Percentiles rank a stretch among this genome's conserved stretches.
These are phyloP conservation scores for Penicillium lividum DNA, from an alignment of 495 filamentous ascomycete species.

Conservation along the genomic window DNA sequence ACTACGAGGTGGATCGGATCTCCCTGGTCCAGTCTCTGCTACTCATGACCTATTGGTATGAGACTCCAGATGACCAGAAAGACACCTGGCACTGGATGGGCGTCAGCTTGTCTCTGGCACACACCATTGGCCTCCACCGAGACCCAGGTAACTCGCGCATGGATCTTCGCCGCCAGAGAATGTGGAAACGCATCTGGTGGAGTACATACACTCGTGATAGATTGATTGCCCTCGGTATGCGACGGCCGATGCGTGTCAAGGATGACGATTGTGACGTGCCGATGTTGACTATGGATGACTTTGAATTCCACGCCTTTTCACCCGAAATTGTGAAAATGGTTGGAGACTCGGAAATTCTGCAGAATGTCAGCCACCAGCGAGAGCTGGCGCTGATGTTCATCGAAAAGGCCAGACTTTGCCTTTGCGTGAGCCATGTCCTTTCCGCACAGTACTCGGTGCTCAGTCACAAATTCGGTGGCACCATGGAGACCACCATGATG, in stretches of 20 bases:
- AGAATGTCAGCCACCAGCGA: constrained; percentile 64
- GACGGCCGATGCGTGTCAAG: constrained; percentile 85
- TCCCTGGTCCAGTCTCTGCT: constrained; percentile 80
- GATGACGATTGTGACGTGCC: constrained; percentile 87
- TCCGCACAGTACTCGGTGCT: constrained; percentile 87
- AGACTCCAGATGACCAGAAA: constrained; percentile 85
- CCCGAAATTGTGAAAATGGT: constrained; percentile 65
- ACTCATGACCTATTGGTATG: constrained; percentile 90
- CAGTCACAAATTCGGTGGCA: constrained; percentile 74
- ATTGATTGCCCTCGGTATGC: constrained; percentile 84
- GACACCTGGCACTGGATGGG: constrained; percentile 95
- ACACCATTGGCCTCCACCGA: constrained; percentile 81
- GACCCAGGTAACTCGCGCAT: constrained; percentile 76
- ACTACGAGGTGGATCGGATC: constrained; percentile 80
- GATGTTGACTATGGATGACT: constrained; percentile 80
- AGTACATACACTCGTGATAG: constrained; percentile 90
- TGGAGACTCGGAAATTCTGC: constrained; percentile 63
- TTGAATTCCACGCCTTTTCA: constrained; percentile 69
- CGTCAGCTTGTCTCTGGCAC: constrained; percentile 76
- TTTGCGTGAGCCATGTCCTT: constrained; percentile 81
- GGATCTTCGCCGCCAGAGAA: constrained; percentile 64
- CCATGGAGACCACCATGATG: constrained; percentile 83
- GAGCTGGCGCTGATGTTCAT: constrained; percentile 85
- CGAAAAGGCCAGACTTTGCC: constrained; percentile 85
- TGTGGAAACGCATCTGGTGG: constrained; percentile 96